Evolutionary conservation across 1,139 yeast genomes (phyloP).

Genomic region (Arxiozyma telluris): DNA sequence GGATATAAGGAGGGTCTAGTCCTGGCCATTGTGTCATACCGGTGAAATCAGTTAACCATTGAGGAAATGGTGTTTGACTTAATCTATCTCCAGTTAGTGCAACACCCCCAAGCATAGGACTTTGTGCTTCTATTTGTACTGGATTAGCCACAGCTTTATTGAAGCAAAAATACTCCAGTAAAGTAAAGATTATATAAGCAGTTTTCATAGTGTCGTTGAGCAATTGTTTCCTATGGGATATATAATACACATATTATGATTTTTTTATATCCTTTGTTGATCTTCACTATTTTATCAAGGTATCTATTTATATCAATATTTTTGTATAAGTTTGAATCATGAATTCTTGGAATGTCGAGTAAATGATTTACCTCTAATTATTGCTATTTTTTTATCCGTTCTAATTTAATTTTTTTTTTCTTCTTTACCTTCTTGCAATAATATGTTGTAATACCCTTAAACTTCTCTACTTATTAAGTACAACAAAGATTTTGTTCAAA

Average conservation of each 20-base stretch:
- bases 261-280: background rate
- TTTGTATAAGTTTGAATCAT: background rate
- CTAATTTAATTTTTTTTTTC: too few relatives aligned
- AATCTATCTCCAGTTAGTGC: slow-evolving; percentile 9
- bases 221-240: background rate
- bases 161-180: background rate
- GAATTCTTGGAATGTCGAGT: background rate
- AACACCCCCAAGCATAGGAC: slow-evolving; percentile 5
- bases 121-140: background rate
- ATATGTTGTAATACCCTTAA: background rate
- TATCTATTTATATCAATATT: background rate
- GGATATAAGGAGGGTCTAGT: slow-evolving; percentile 75
- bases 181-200: background rate
- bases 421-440: too few relatives aligned
- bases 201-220: background rate
- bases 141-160: background rate
- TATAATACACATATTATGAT: background rate
- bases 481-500: background rate
- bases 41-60: slow-evolving; percentile 69
- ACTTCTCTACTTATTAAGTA: background rate
- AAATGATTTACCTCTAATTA: too few relatives aligned
- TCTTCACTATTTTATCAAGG: background rate
- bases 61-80: slow-evolving; percentile 49
- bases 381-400: background rate
- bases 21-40: slow-evolving; percentile 78